Evolutionary conservation across 139 green algal genomes (phyloP).

Genomic region (Chlorella sp.): DNA sequence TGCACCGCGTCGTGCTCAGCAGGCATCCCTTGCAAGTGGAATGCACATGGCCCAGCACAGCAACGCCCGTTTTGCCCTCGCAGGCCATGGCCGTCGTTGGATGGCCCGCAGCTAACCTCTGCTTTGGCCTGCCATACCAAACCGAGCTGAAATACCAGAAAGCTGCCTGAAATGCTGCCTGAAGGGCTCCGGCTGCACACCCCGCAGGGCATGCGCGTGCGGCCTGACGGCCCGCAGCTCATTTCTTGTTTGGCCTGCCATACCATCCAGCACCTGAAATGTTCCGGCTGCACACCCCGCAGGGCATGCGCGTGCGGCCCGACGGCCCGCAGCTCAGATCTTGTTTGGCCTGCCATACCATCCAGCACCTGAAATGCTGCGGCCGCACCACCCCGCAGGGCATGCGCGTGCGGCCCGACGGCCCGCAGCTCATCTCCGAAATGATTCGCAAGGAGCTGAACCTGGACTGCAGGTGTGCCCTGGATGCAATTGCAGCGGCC

Average conservation of each 20-base stretch:
- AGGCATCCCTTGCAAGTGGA: no score
- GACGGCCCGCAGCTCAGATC: background rate
- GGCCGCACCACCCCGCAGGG: conserved; percentile 41
- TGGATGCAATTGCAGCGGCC: no score
- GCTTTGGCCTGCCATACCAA: no score
- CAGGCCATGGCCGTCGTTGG: no score
- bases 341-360: background rate
- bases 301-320: conserved; percentile 4
- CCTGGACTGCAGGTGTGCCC: conserved; percentile 60
- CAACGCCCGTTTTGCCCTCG: no score
- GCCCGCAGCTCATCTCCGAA: conserved; percentile 81
- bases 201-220: background rate
- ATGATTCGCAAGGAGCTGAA: conserved; percentile 66
- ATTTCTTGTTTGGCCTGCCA: background rate
- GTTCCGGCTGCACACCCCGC: background rate
- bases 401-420: conserved; percentile 78
- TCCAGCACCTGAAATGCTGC: background rate
- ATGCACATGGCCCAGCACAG: no score
- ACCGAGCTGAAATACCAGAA: no score
- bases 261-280: background rate
- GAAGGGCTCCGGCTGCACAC: no score
- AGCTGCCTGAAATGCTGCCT: no score
- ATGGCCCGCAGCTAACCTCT: no score
- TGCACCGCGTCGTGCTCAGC: no score
- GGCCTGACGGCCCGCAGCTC: background rate